Percentiles rank a stretch among this genome's conserved stretches.
phyloP scores from a whole-genome alignment of 164 flowering plant species.

The Nelumbo lutea region DNA sequence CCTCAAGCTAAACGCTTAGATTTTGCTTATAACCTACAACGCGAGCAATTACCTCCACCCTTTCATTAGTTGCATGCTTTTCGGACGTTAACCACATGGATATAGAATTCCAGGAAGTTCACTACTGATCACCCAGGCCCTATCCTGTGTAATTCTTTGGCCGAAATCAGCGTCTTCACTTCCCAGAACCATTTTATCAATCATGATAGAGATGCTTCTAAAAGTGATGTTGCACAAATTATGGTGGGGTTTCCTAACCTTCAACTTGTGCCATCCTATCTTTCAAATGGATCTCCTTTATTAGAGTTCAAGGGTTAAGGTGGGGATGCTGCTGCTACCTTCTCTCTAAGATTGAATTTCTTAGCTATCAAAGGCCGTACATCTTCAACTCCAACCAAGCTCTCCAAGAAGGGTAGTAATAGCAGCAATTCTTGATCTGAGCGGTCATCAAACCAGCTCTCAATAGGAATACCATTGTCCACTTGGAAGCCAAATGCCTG shows the following conservation, averaged over 20 bases:
- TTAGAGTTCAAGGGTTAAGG: conserved; percentile 29
- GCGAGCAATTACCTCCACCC: no score
- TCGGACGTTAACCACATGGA: no score
- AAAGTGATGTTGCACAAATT: neutral
- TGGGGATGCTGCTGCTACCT: conserved; percentile 67
- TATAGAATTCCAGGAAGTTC: no score
- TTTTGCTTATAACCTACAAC: no score
- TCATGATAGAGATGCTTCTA: neutral
- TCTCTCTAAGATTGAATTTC: conserved; percentile 74
- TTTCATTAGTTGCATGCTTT: no score
- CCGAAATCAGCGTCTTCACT: no score
- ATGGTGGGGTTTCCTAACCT: neutral
- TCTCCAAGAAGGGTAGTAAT: conserved; percentile 87
- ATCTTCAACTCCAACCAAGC: conserved; percentile 79
- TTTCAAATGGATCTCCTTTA: conserved; percentile 34
- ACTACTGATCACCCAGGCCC: no score
- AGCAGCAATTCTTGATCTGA: conserved; percentile 64
- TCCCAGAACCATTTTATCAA: neutral
- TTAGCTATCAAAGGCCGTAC: conserved; percentile 83
- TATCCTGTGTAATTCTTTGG: no score
- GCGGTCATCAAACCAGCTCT: conserved; percentile 97
- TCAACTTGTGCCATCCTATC: conserved; percentile 15
- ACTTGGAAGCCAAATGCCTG: conserved; percentile 99
- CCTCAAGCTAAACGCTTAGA: no score
- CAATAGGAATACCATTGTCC: conserved; percentile 94